These are phyloP conservation scores for Candida manassasensis DNA, from an alignment of 805 yeast species.

Conservation along the genomic window DNA sequence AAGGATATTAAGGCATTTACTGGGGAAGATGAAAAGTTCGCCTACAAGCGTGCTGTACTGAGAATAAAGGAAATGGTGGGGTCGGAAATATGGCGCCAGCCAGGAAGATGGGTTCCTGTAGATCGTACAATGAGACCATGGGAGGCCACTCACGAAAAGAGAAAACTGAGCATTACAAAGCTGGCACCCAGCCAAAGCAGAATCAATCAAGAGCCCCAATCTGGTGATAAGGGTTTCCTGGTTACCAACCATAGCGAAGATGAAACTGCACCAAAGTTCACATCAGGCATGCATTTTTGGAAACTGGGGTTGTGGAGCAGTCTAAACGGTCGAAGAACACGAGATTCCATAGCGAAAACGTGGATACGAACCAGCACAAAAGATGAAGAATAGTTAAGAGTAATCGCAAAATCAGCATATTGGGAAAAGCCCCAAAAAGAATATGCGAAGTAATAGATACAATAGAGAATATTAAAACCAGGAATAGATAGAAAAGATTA, in stretches of 20 bases:
- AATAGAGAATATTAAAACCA: no score
- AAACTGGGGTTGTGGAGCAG: slow-evolving; percentile 56
- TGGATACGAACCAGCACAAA: slow-evolving; percentile 45
- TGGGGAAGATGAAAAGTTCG: slow-evolving; percentile 74
- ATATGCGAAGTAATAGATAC: no score
- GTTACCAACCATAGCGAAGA: no score
- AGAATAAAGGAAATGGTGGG: slow-evolving; percentile 58
- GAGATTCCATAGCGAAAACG: slow-evolving; percentile 49
- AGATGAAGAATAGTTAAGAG: slow-evolving; percentile 9
- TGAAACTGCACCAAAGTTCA: background rate
- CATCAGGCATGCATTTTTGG: slow-evolving; percentile 51
- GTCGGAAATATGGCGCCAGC: slow-evolving; percentile 46
- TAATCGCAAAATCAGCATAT: no score
- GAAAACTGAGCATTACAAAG: background rate
- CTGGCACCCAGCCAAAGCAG: no score
- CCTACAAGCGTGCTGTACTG: slow-evolving; percentile 66
- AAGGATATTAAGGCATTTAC: slow-evolving; percentile 54
- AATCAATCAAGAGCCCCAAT: no score
- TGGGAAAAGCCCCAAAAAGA: no score
- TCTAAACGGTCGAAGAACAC: slow-evolving; percentile 42
- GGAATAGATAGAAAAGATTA: no score
- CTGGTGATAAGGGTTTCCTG: no score
- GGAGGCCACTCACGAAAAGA: slow-evolving; percentile 27
- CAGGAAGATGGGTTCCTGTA: slow-evolving; percentile 52
- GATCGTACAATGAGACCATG: slow-evolving; percentile 52